Base-by-base conservation (phyloP, 2,329 filamentous ascomycete species). In the Dothistroma septosporum region DNA sequence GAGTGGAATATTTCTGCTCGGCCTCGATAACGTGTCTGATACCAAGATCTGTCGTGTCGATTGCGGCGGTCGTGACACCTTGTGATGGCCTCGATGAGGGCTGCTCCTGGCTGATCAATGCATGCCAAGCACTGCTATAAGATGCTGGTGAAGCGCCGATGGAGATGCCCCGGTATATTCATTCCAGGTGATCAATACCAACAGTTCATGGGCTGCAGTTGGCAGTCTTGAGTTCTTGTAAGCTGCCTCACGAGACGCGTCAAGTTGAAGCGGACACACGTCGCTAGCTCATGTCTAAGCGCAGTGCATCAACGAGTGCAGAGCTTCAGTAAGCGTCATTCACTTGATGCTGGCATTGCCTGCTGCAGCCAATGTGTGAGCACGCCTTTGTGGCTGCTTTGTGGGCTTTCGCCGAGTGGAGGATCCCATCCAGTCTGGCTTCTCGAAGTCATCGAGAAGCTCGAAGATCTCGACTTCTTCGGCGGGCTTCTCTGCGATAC, bases 391-490 rank as follows among this genome's bases (percentile, higher is more conserved):
- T 12, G 49, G 22, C 50, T 59, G 48, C 49, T 60, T 60, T n/a
- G 44, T 14, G 21, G 52, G 5, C 7, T 46, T 46, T 14, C 50
- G 28, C 7, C 58, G 44, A 16, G 19, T 37, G 0, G 53, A 31
- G 9, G 53, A 22, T 49, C 14, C 19, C 8, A 60, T 9, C 12
- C 14, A 31, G 9, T 44, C 44, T 12, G 33, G 22, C 6, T 21
- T 9, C n/a, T 52, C 24, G 28, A 54, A 60, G 47, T 62, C 58
- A n/a, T 64, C 62, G n/a, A 44, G 53, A 50, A 68, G 35, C 35
- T 68, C 62, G 32, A 65, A 48, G 11, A 66, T 54, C 21, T 65
- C 61, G 16, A 61, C n/a, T 7, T 60, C 55, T 10, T 64, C 58
- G 14, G 46, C 46, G 8, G 62, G 48, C 49, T 61, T 64, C 32